Conservation (phyloP, 805 yeast species). For the Starmera dryadoides region DNA sequence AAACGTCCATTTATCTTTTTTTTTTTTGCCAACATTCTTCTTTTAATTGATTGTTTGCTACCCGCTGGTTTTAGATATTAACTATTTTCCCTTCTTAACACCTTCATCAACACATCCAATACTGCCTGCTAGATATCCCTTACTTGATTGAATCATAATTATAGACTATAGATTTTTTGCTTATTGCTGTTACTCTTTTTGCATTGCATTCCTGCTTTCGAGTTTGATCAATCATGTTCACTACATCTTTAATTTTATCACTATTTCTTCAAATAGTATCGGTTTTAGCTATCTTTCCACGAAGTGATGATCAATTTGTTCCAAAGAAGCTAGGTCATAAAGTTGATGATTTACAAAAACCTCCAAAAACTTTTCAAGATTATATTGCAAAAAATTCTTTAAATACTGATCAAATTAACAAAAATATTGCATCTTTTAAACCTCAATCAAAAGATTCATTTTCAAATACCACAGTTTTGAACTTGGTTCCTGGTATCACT, state of each 20-base stretch:
- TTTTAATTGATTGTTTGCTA: too few species aligned
- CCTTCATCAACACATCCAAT: too few species aligned
- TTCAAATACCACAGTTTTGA: conserved; percentile 12
- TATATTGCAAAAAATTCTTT: neutral
- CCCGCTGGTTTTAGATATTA: too few species aligned
- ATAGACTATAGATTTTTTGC: too few species aligned
- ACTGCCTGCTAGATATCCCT: too few species aligned
- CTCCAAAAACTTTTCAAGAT: neutral
- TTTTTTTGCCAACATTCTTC: too few species aligned
- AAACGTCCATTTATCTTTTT: too few species aligned
- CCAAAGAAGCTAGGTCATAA: neutral
- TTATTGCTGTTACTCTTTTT: too few species aligned
- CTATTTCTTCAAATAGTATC: neutral
- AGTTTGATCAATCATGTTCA: too few species aligned
- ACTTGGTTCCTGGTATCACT: conserved; percentile 22
- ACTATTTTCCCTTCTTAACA: too few species aligned
- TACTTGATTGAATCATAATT: too few species aligned
- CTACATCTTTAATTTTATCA: neutral
- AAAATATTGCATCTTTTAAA: neutral
- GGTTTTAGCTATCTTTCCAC: neutral
- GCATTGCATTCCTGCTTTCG: too few species aligned
- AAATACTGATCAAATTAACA: neutral
- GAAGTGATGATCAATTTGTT: neutral
- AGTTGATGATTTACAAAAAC: neutral
- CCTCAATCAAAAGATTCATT: conserved; percentile 1